Percentiles rank a stretch among this genome's conserved stretches.
phyloP scores from a whole-genome alignment of 1,139 yeast species.

The Tardiomyces digboiensis region DNA sequence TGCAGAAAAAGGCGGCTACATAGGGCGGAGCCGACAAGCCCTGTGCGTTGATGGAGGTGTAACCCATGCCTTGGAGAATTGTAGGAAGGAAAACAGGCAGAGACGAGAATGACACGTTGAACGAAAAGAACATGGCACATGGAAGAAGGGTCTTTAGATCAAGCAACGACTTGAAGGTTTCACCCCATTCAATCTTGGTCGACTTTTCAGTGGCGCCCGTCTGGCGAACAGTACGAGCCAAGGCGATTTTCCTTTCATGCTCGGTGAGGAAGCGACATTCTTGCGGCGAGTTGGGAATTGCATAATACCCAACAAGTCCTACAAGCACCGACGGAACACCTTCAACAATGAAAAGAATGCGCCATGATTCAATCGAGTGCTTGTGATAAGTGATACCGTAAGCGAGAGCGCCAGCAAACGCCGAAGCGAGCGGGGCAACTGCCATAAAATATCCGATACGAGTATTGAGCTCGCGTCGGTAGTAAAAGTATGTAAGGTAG shows the following conservation, averaged over 20 bases:
- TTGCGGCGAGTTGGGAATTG: slow-evolving; percentile 69
- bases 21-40: slow-evolving; percentile 66
- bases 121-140: slow-evolving; percentile 52
- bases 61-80: slow-evolving; percentile 48
- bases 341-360: slow-evolving; percentile 67
- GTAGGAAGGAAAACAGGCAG: slow-evolving; percentile 61
- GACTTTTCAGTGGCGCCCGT: slow-evolving; percentile 32
- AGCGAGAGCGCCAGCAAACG: slow-evolving; percentile 72
- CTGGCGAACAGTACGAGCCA: slow-evolving; percentile 35
- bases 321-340: slow-evolving; percentile 60
- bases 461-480: slow-evolving; percentile 55
- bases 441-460: slow-evolving; percentile 60
- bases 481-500: slow-evolving; percentile 43
- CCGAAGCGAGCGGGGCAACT: slow-evolving; percentile 72
- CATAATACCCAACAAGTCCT: slow-evolving; percentile 51
- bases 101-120: slow-evolving; percentile 59
- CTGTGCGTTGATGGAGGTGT: slow-evolving; percentile 54
- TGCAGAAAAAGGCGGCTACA: slow-evolving; percentile 51
- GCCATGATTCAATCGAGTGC: slow-evolving; percentile 52
- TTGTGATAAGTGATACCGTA: slow-evolving; percentile 46
- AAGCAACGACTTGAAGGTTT: slow-evolving; percentile 24
- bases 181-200: slow-evolving; percentile 21
- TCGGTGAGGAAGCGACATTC: slow-evolving; percentile 38
- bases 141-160: slow-evolving; percentile 43
- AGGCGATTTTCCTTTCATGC: slow-evolving; percentile 32